Evolutionary conservation across 2,329 filamentous ascomycete species (phyloP).

Genomic region (Ustulina deusta): DNA sequence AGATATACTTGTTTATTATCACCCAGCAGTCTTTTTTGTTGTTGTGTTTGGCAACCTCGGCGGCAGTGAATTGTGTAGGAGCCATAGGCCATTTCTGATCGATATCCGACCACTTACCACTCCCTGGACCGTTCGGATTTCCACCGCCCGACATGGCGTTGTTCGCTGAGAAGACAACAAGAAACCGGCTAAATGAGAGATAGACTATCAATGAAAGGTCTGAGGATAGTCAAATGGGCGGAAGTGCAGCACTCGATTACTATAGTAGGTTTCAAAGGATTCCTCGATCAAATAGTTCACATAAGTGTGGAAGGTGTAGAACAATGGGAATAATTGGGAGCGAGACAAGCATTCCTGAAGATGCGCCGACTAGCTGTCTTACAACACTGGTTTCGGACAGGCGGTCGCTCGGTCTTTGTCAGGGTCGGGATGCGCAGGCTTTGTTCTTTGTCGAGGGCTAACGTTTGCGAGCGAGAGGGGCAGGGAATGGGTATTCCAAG

Average conservation of each 20-base stretch:
- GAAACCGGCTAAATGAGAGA: not conserved
- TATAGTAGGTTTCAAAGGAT: not conserved
- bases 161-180: not conserved
- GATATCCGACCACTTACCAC: too few relatives aligned
- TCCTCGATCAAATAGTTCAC: not conserved
- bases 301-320: not conserved
- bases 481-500: not conserved
- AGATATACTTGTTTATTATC: conserved; percentile 75
- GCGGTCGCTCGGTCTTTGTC: conserved; percentile 34
- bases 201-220: not conserved
- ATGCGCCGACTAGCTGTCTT: not conserved
- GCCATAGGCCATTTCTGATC: too few relatives aligned
- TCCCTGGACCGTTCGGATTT: too few relatives aligned
- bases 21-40: conserved; percentile 70
- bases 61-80: too few relatives aligned
- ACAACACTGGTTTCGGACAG: conserved; percentile 33
- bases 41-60: conserved; percentile 56
- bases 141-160: conserved; percentile 3
- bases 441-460: conserved; percentile 23
- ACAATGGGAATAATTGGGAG: conserved; percentile 3
- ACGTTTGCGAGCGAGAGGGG: conserved; percentile 29
- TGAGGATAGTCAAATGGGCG: not conserved
- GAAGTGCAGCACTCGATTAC: conserved; percentile 6
- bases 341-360: conserved; percentile 25
- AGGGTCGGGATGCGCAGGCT: not conserved